Conservation (phyloP, 2,329 filamentous ascomycete genomes). For the Juglanconis juglandina region DNA sequence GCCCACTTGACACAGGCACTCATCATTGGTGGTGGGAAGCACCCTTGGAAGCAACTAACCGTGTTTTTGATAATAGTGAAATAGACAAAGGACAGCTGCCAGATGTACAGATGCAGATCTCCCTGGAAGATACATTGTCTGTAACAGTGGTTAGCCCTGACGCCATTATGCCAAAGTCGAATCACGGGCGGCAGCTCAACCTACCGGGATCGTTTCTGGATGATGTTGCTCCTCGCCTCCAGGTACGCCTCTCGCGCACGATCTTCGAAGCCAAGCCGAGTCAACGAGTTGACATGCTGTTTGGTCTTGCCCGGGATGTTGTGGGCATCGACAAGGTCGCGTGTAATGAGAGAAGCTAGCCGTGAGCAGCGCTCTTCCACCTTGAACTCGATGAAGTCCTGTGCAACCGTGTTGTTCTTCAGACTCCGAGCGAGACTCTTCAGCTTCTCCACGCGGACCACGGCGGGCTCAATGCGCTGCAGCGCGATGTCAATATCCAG, state of each 20-base stretch:
- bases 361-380: conserved; percentile 79
- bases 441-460: conserved; percentile 79
- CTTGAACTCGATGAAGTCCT: conserved; percentile 89
- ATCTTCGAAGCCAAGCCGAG: conserved; percentile 85
- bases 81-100: conserved; percentile 91
- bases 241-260: conserved; percentile 84
- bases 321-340: conserved; percentile 74
- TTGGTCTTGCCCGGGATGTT: conserved; percentile 74
- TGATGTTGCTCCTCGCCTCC: conserved; percentile 69
- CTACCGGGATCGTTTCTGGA: conserved; percentile 80
- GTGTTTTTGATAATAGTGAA: conserved; percentile 95
- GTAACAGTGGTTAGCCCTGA: conserved; percentile 22
- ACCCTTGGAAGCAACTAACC: conserved; percentile 79
- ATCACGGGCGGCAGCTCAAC: conserved; percentile 21
- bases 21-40: conserved; percentile 83
- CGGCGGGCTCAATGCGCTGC: conserved; percentile 82
- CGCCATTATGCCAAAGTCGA: conserved; percentile 15
- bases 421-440: conserved; percentile 74
- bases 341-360: conserved; percentile 71
- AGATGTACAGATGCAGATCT: conserved; percentile 87
- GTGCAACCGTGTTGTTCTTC: conserved; percentile 80
- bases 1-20: conserved; percentile 97
- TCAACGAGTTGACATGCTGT: conserved; percentile 78
- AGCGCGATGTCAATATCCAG: conserved; percentile 94
- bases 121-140: conserved; percentile 96